phyloP scores from a whole-genome alignment of 495 filamentous ascomycete species.

The Penicillium ochrochloron region DNA sequence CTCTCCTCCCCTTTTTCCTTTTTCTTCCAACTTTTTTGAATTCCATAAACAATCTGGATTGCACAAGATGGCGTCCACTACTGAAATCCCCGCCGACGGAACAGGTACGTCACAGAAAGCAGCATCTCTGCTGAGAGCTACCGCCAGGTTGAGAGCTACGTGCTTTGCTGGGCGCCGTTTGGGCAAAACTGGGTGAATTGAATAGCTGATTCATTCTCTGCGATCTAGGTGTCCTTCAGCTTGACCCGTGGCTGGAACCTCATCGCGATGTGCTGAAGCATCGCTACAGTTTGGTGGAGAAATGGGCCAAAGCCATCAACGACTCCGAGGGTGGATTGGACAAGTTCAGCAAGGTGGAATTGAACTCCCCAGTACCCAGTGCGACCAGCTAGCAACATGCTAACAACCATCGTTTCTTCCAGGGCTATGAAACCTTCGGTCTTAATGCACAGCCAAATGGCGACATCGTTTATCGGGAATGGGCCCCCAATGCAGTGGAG shows the following conservation, averaged over 20 bases:
- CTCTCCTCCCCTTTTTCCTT: not conserved
- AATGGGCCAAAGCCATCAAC: slow-evolving; percentile 85
- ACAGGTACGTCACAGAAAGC: slow-evolving; percentile 21
- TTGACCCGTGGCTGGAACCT: slow-evolving; percentile 90
- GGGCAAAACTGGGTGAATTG: not conserved
- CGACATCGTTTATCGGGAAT: slow-evolving; percentile 91
- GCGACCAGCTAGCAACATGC: not conserved
- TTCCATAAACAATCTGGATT: not conserved
- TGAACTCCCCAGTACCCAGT: not conserved
- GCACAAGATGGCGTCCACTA: slow-evolving; percentile 17
- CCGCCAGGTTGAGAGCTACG: not conserved
- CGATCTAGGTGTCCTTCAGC: slow-evolving; percentile 76
- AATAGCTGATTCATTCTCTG: not conserved
- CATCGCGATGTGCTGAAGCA: slow-evolving; percentile 77
- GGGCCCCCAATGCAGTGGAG: slow-evolving; percentile 85
- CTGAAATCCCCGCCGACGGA: slow-evolving; percentile 23
- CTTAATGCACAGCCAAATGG: slow-evolving; percentile 77
- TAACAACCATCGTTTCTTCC: not conserved
- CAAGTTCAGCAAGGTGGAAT: slow-evolving; percentile 78
- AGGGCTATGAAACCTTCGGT: slow-evolving; percentile 84
- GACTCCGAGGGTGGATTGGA: slow-evolving; percentile 87
- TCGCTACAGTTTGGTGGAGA: slow-evolving; percentile 79
- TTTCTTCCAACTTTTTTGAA: not conserved
- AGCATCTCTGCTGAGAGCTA: not conserved
- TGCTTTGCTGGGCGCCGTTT: not conserved